A percentile compares a stretch with the other conserved stretches of the same genome.
These are phyloP conservation scores for Boletus pseudopeckii DNA, from an alignment of 768 basidiomycete genomes.

Conservation along the genomic window DNA sequence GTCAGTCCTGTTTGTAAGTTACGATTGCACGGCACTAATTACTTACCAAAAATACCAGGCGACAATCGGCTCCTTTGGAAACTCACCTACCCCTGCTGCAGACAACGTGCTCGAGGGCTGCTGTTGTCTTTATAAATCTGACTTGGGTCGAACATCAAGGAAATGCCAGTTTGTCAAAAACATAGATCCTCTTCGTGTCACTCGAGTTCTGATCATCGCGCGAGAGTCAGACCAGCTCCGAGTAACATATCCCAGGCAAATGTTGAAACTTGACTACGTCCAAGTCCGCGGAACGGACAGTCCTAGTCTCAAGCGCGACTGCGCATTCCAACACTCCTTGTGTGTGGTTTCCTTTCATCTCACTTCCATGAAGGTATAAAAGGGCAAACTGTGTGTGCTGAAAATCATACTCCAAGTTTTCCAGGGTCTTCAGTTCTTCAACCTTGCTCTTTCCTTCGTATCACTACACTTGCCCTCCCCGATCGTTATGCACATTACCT, in stretches of 20 bases:
- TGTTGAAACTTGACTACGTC: not conserved
- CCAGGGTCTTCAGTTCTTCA: no score
- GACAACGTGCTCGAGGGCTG: not conserved
- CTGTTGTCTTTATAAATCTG: not conserved
- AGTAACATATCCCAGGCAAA: not conserved
- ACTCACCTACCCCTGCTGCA: not conserved
- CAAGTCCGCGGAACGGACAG: not conserved
- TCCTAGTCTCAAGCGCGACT: no score
- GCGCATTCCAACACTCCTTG: not conserved
- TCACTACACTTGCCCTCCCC: not conserved
- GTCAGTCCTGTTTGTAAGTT: not conserved
- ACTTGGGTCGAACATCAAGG: not conserved
- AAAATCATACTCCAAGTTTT: not conserved
- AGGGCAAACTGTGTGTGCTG: not conserved
- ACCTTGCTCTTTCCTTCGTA: not conserved
- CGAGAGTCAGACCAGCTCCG: no score
- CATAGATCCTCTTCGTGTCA: not conserved
- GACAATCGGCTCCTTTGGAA: not conserved
- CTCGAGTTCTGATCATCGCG: not conserved
- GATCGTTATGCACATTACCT: conserved; percentile 2
- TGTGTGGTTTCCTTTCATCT: not conserved
- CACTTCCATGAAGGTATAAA: not conserved
- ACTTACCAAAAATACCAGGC: no score
- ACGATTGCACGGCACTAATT: not conserved
- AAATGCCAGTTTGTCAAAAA: no score